phyloP scores from a whole-genome alignment of 208 protist genomes.

The Acanthamoeba triangularis region DNA sequence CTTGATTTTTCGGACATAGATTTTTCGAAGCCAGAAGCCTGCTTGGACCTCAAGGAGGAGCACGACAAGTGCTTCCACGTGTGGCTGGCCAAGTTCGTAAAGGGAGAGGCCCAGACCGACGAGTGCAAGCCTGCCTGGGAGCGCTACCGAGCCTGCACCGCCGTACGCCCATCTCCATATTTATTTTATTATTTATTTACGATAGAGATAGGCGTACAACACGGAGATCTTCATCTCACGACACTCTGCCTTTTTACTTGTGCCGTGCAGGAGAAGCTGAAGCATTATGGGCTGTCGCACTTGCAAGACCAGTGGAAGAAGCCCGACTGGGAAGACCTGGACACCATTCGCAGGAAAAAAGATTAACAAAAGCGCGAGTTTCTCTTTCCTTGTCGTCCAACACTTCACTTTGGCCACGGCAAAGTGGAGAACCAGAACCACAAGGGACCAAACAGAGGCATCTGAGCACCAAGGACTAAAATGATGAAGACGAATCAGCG shows the following conservation, averaged over 20 bases:
- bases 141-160: constrained; percentile 40
- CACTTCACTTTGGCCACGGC: too few relatives aligned
- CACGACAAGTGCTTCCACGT: constrained; percentile 71
- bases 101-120: constrained; percentile 8
- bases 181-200: constrained; percentile 12
- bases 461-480: too few relatives aligned
- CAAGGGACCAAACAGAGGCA: too few relatives aligned
- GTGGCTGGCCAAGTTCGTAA: constrained; percentile 43
- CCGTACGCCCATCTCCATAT: not conserved
- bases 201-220: too few relatives aligned
- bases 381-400: too few relatives aligned
- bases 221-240: too few relatives aligned
- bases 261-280: constrained; percentile 12
- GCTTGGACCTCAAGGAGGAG: constrained; percentile 38
- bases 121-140: constrained; percentile 68
- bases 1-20: constrained; percentile 28
- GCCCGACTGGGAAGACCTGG: constrained; percentile 10
- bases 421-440: too few relatives aligned
- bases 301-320: constrained; percentile 66
- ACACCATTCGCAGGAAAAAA: constrained; percentile 56
- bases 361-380: too few relatives aligned
- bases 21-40: constrained; percentile 41
- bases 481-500: too few relatives aligned
- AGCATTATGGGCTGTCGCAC: constrained; percentile 40
- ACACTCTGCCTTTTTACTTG: too few relatives aligned